Base-by-base conservation (phyloP, 2,329 filamentous ascomycete genomes). In the Apiospora arundinis region DNA sequence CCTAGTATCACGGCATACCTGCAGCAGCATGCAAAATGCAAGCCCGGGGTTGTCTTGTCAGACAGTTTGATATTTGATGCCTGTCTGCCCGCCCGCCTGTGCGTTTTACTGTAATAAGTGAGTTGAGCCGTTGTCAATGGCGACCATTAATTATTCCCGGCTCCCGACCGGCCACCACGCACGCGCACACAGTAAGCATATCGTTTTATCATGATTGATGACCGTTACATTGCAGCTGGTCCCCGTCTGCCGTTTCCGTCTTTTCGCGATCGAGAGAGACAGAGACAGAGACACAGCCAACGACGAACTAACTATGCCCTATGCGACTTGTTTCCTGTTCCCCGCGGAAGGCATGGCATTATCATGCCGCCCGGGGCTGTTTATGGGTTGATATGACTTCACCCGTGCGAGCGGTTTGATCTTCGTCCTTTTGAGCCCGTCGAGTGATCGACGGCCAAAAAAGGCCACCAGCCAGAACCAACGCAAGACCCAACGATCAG, bases 11-110 rank as follows among this genome's bases (percentile, higher is more conserved):
- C 56, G 56, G 32, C 56, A 63, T 63, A 28, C 32, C n/a, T 63
- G 32, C 56, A 40, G 45, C 45, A 45, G 52, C 18, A 4, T 60
- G 52, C 28, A 46, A n/a, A n/a, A 63, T n/a, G 56, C 56, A 40
- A 40, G 56, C 32, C 56, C 56, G 56, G n/a, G 56, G 56, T 23
- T 63, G 32, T 21, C 52, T 37, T 28, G 32, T 60, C 32, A 28
- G 32, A 14, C 56, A 37, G 56, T 63, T 63, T 63, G 56, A 63
- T 63, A 40, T 63, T 63, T 63, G 56, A 63, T 63, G 32, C 9
- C 49, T 32, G 16, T 25, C 49, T 37, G 18, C 9, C 49, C 21
- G 16, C 25, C 49, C n/a, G 18, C 16, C 49, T 32, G 49, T 32
- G 18, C 25, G 14, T 32, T 32, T 32, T 32, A 32, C 12, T 18